These are phyloP conservation scores for Arabis alpina DNA, from an alignment of 345 rosid species.

Conservation along the genomic window DNA sequence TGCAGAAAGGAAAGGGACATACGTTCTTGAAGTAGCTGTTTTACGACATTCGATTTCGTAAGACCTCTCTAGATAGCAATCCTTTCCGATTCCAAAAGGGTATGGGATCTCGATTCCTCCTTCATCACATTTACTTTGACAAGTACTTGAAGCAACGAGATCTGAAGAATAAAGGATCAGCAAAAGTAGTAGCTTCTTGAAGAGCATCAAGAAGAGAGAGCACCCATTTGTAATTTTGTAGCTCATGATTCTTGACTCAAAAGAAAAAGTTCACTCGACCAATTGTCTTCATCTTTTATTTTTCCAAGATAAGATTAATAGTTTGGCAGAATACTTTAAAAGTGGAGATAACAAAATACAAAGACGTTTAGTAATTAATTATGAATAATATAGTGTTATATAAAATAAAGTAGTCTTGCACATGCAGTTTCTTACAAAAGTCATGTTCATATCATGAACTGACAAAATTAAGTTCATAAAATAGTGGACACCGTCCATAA, in stretches of 20 bases:
- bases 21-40: conserved; percentile 11
- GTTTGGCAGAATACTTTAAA: too few species aligned
- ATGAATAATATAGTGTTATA: too few species aligned
- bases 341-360: too few species aligned
- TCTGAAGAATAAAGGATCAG: neutral
- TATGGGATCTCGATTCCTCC: conserved; percentile 44
- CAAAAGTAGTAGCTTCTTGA: neutral
- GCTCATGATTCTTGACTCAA: neutral
- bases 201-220: neutral
- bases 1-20: neutral
- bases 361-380: too few species aligned
- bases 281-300: too few species aligned
- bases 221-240: neutral
- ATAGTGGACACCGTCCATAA: too few species aligned
- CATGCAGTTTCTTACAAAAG: too few species aligned
- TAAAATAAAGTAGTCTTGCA: too few species aligned
- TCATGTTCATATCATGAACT: too few species aligned
- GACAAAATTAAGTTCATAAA: too few species aligned
- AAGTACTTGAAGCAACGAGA: neutral
- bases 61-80: conserved; percentile 13
- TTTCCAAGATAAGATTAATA: too few species aligned
- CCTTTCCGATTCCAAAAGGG: conserved; percentile 47
- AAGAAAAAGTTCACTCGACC: too few species aligned
- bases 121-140: conserved; percentile 35
- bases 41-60: conserved; percentile 36